Conservation (phyloP, 768 basidiomycete species). For the Amanita molliuscula region DNA sequence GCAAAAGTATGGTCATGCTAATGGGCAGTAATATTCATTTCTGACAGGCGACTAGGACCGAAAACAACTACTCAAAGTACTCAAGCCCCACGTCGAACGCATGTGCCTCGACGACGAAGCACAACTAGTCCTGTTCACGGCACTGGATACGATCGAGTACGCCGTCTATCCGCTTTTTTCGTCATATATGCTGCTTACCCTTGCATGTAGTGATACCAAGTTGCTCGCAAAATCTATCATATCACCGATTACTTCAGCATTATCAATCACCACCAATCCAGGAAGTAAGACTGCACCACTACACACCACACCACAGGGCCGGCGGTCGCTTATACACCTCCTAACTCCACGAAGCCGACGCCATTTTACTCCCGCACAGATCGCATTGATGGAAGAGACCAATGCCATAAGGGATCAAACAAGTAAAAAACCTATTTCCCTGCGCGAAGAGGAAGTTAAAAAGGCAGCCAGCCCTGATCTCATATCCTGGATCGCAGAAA, state of each 20-base stretch:
- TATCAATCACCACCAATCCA: constrained; percentile 54
- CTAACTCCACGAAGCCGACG: constrained; percentile 74
- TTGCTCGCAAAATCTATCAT: constrained; percentile 74
- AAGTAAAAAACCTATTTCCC: constrained; percentile 68
- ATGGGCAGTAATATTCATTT: not conserved
- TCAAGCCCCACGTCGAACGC: constrained; percentile 83
- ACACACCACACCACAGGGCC: constrained; percentile 58
- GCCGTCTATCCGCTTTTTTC: constrained; percentile 13
- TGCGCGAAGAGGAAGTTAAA: constrained; percentile 62
- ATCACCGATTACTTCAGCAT: constrained; percentile 53
- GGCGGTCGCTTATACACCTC: constrained; percentile 75
- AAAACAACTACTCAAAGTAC: constrained; percentile 81
- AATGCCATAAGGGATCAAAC: constrained; percentile 59
- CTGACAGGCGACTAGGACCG: constrained; percentile 45
- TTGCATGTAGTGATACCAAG: constrained; percentile 69
- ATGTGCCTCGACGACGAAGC: constrained; percentile 89
- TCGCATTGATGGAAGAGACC: constrained; percentile 60
- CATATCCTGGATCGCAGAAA: constrained; percentile 56
- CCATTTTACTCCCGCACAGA: constrained; percentile 82
- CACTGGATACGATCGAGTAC: constrained; percentile 84
- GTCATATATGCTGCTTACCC: not conserved
- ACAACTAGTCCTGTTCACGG: constrained; percentile 82
- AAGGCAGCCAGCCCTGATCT: constrained; percentile 66
- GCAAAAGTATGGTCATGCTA: constrained; percentile 54
- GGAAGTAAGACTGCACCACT: constrained; percentile 28